These are phyloP conservation scores for Pisolithus sp. DNA, from an alignment of 768 basidiomycete species.

Conservation along the genomic window DNA sequence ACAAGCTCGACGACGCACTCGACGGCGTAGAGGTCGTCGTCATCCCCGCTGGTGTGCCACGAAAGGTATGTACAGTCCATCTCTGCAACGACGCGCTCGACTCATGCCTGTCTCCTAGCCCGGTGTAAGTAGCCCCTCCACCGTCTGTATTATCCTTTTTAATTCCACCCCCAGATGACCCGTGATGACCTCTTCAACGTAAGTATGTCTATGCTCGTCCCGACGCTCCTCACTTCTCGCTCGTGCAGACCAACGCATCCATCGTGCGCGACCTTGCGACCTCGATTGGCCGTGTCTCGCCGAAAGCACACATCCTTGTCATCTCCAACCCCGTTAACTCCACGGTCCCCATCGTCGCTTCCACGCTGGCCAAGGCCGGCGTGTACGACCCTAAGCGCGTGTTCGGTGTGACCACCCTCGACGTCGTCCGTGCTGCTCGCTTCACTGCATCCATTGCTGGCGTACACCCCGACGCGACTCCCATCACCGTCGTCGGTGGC, in stretches of 20 bases:
- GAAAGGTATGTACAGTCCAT: conserved; percentile 60
- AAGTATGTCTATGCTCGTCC: conserved; percentile 23
- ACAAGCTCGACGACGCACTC: conserved; percentile 85
- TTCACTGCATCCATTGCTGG: conserved; percentile 75
- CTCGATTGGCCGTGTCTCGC: conserved; percentile 78
- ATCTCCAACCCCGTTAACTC: conserved; percentile 99
- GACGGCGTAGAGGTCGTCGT: conserved; percentile 89
- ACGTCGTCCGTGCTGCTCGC: conserved; percentile 92
- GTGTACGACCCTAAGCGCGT: conserved; percentile 84
- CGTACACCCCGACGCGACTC: conserved; percentile 56
- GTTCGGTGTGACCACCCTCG: conserved; percentile 97
- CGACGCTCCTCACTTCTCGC: neutral
- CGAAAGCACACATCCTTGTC: conserved; percentile 89
- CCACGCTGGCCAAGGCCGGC: conserved; percentile 85
- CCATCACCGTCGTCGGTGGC: conserved; percentile 86
- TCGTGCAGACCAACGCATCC: conserved; percentile 81
- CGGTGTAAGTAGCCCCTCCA: conserved; percentile 54
- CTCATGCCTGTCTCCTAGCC: conserved; percentile 46
- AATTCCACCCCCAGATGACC: conserved; percentile 65
- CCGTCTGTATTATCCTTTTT: conserved; percentile 13
- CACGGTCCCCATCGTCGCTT: conserved; percentile 95
- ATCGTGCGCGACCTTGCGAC: conserved; percentile 95
- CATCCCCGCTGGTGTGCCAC: conserved; percentile 97
- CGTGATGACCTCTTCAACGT: conserved; percentile 96
- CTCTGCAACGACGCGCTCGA: neutral